Base-by-base conservation (phyloP, 179 eudicot species). In the Gypsophila paniculata region DNA sequence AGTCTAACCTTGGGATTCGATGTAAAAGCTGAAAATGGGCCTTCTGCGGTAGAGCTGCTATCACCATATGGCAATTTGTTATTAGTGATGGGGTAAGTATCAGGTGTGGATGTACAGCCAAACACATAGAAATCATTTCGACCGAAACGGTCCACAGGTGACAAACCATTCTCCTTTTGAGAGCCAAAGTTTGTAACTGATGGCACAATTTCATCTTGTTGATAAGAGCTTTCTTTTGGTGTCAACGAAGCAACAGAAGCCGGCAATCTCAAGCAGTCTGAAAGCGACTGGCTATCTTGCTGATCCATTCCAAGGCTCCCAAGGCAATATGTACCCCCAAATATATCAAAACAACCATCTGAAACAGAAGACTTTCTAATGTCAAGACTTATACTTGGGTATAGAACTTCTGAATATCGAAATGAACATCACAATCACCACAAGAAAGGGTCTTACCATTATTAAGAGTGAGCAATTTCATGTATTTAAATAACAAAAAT, bases 51-150 rank as follows among this genome's bases (percentile, higher is more conserved):
- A 48, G 76, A 61, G 59, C 63, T 70, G 70, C 68, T 65, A 10
- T 71, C 83, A 60, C 53, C 51, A 54, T 75, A 72, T 11, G 87
- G 82, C 49, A 82, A 71, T 76, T 83, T 79, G 63, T 71, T 83
- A 71, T 82, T 78, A 61, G 82, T 34, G 22, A 82, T 36, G 64
- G 89, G 86, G 52, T 82, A 78, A 53, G 83, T 61, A 72, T 63
- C 83, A 18, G 73, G 73, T 2, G 73, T 69, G 34, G 90, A 73
- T 63, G 76, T 61, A 49, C 59, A 61, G 34, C 78, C 82, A 72
- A 61, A 77, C 61, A 70, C 74, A 66, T 75, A 77, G 67, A 77
- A 61, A 77, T 78, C 85, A 49, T 75, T 53, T 7, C 65, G 79
- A 71, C 75, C 83, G 70, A 80, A 73, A 26, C 61, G 75, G 36